These are phyloP conservation scores for Penicillium mononematosum DNA, from an alignment of 495 filamentous ascomycete genomes.

Conservation along the genomic window DNA sequence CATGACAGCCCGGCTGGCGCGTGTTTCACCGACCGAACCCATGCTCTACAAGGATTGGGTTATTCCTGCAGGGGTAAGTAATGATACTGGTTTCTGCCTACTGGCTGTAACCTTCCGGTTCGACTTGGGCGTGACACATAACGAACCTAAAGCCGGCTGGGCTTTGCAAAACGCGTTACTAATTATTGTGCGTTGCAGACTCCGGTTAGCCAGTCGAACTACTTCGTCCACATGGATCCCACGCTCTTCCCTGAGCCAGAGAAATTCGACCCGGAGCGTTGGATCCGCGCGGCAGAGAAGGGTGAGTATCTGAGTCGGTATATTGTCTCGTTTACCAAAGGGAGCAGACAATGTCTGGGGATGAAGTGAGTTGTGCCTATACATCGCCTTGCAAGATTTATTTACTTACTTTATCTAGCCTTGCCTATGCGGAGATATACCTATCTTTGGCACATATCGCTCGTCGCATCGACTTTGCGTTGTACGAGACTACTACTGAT, in stretches of 20 bases:
- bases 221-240: conserved; percentile 48
- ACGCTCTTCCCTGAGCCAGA: conserved; percentile 47
- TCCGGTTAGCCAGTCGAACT: conserved; percentile 48
- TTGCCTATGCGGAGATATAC: conserved; percentile 44
- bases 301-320: conserved; percentile 31
- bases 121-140: not conserved
- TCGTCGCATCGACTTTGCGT: conserved; percentile 37
- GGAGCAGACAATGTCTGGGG: conserved; percentile 47
- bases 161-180: not conserved
- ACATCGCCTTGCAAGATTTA: not conserved
- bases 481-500: conserved; percentile 36
- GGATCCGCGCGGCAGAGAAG: conserved; percentile 34
- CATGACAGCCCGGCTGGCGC: conserved; percentile 38
- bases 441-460: conserved; percentile 36
- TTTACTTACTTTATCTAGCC: conserved; percentile 20
- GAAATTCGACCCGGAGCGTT: conserved; percentile 50
- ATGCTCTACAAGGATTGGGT: conserved; percentile 41
- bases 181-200: conserved; percentile 24
- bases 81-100: not conserved
- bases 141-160: not conserved
- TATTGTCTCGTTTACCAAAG: conserved; percentile 46
- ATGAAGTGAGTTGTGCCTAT: conserved; percentile 36
- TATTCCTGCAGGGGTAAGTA: conserved; percentile 35
- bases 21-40: conserved; percentile 39
- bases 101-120: not conserved